These are phyloP conservation scores for Fusarium sp. DNA, from an alignment of 2,329 filamentous ascomycete species.

Conservation along the genomic window DNA sequence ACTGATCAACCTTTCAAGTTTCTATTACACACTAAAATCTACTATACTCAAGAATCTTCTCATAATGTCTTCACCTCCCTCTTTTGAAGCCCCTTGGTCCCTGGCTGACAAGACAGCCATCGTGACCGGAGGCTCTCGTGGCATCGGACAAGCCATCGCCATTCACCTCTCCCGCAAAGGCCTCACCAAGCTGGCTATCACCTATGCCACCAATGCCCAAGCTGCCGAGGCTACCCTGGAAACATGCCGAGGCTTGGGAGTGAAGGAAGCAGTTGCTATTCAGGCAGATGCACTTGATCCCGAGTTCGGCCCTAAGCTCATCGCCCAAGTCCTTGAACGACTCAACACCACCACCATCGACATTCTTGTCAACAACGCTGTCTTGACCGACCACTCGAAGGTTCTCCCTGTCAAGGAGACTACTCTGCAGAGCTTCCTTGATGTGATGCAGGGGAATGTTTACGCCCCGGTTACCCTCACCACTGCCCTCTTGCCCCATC, in stretches of 20 bases:
- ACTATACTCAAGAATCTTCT: neutral
- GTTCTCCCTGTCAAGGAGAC: neutral
- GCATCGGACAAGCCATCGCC: slow-evolving; percentile 10
- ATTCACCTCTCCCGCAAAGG: slow-evolving; percentile 13
- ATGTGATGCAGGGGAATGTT: neutral
- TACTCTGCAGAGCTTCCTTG: neutral
- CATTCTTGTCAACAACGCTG: neutral
- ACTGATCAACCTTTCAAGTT: neutral
- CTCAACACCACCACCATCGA: neutral
- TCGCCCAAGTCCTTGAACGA: neutral
- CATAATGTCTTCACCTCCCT: neutral
- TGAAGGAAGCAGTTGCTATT: neutral
- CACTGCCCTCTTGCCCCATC: neutral
- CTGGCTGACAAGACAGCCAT: slow-evolving; percentile 11
- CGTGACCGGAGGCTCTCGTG: slow-evolving; percentile 8
- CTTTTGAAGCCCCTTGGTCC: neutral
- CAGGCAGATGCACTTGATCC: neutral
- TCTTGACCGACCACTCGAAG: neutral
- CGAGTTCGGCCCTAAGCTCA: neutral
- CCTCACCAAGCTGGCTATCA: slow-evolving; percentile 1
- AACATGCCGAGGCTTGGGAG: neutral
- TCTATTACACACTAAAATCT: neutral
- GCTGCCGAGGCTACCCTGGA: neutral
- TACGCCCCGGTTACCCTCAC: neutral
- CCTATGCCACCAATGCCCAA: neutral